Evolutionary conservation across 179 eudicot genomes (phyloP).

Genomic region (Spinacia oleracea): DNA sequence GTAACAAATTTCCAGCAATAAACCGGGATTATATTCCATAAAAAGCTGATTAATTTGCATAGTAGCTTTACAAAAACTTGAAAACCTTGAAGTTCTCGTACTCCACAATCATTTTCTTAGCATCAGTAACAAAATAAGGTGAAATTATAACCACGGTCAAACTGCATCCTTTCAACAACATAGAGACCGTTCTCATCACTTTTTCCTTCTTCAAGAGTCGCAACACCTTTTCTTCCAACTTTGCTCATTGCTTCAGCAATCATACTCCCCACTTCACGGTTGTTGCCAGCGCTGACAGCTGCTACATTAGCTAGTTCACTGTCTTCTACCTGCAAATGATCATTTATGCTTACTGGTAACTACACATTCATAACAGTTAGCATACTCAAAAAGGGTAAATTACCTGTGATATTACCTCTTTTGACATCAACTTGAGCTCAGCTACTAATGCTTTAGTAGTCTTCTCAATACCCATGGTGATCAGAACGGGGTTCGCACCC

Average conservation of each 20-base stretch:
- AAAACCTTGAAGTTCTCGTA: slow-evolving; percentile 89
- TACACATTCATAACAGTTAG: background rate
- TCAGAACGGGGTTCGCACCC: slow-evolving; percentile 92
- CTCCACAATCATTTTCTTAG: slow-evolving; percentile 80
- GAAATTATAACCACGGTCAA: slow-evolving; percentile 96
- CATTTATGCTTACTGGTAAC: too few species aligned
- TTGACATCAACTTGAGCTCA: too few species aligned
- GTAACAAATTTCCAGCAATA: too few species aligned
- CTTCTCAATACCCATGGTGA: slow-evolving; percentile 95
- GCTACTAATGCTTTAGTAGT: slow-evolving; percentile 77
- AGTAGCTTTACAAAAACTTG: too few species aligned
- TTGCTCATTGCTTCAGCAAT: too few species aligned
- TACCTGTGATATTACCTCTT: slow-evolving; percentile 55
- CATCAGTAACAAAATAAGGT: slow-evolving; percentile 89
- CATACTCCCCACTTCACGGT: too few species aligned
- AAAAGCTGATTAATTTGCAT: too few species aligned
- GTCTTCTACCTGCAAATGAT: too few species aligned
- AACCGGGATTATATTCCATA: too few species aligned
- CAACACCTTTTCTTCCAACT: slow-evolving; percentile 97
- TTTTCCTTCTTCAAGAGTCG: slow-evolving; percentile 89
- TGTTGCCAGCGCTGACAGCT: too few species aligned
- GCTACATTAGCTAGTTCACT: too few species aligned
- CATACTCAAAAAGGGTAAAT: background rate
- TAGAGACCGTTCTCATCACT: slow-evolving; percentile 60
- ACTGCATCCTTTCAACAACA: slow-evolving; percentile 52